Evolutionary conservation across 1,284 basidiomycete genomes (phyloP).

Genomic region (Malassezia globosa): DNA sequence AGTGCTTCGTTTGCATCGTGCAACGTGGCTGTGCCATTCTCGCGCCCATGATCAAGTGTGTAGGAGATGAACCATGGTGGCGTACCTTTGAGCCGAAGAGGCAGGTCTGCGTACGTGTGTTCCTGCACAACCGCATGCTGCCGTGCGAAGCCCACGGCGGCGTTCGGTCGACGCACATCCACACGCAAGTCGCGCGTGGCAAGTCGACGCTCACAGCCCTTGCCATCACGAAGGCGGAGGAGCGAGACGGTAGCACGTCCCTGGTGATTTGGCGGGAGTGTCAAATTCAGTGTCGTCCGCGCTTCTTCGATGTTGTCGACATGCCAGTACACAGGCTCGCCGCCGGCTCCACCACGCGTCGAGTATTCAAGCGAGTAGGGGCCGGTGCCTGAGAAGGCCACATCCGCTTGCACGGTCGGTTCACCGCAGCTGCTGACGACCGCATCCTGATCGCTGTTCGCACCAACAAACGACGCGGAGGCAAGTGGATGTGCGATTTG

Average conservation of each 20-base stretch:
- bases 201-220: slow-evolving; percentile 70
- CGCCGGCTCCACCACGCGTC: slow-evolving; percentile 21
- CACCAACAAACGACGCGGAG: slow-evolving; percentile 30
- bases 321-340: slow-evolving; percentile 20
- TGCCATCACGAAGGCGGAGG: slow-evolving; percentile 73
- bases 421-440: slow-evolving; percentile 42
- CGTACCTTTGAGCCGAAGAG: slow-evolving; percentile 43
- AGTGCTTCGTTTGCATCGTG: slow-evolving; percentile 62
- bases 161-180: slow-evolving; percentile 75
- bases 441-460: slow-evolving; percentile 20
- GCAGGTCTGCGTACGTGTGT: slow-evolving; percentile 55
- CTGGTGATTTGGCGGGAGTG: slow-evolving; percentile 50
- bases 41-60: slow-evolving; percentile 46
- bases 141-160: slow-evolving; percentile 69
- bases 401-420: slow-evolving; percentile 31
- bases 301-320: slow-evolving; percentile 36
- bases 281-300: slow-evolving; percentile 39
- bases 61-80: slow-evolving; percentile 60
- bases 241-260: slow-evolving; percentile 71
- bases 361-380: slow-evolving; percentile 42
- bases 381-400: slow-evolving; percentile 33
- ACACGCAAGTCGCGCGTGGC: slow-evolving; percentile 70
- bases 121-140: slow-evolving; percentile 59
- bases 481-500: slow-evolving; percentile 43
- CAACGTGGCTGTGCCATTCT: slow-evolving; percentile 52